Evolutionary conservation across 192 early-diverging fungal species (phyloP), one percentile per base, ranked within the genome.

Genomic region (Irineochytrium annulatum): DNA sequence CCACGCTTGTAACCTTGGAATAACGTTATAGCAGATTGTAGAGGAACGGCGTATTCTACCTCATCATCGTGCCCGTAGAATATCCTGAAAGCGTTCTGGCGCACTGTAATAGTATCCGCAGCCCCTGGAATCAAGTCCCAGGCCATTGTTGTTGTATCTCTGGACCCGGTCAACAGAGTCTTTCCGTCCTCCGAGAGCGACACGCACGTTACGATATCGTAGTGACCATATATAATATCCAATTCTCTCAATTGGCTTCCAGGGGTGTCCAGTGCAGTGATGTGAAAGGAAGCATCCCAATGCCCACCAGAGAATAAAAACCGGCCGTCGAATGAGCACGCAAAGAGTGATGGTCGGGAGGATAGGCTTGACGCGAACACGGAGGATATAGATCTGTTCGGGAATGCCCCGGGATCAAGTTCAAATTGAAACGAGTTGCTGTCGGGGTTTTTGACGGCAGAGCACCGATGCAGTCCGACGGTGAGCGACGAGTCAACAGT

Each of bases 31-130:
- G 5, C 14, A 34, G 8, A 14, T 33, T 11, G 34, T 49, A 13
- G 19, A 53, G 29, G 46, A 16, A 14, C 19, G 24, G 45, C 14
- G 20, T 11, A 37, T 3, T 33, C 11, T 19, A 75, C 66, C 55
- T 65, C 60, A 6, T 71, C 70, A 51, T 77, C 70, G 43, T 79
- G 77, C 0, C 77, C 77, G 51, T 69, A 76, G 48, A 72, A 70
- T 19, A 79, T 61, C 26, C 67, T 45, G 6, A 58, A 29, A 13
- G 52, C 45, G 19, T 57, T 51, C 34, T 64, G 56, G 30, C 59
- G 19, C 3, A 75, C 43, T 26, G 30, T 8, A 43, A 65, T 34
- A 14, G 34, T 55, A 14, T 43, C 17, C 20, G 14, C 45, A 6
- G 16, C 20, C n/a, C 20, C 28, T 31, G 26, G 35, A 33, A 54